Conservation (phyloP, 148 eudicot species). For the Vaccinium vitisidaea region DNA sequence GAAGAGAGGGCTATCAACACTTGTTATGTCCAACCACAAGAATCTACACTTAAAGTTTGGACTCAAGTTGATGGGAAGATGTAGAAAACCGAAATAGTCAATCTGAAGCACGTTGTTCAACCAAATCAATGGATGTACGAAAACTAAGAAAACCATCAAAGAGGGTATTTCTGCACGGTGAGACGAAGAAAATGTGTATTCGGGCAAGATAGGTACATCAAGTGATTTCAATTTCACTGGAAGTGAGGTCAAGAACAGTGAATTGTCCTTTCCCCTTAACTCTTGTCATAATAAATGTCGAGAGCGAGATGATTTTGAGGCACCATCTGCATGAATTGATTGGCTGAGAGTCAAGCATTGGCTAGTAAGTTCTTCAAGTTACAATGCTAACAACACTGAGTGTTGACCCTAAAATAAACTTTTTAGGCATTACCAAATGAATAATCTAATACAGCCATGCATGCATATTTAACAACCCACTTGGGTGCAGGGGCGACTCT, state of each 20-base stretch:
- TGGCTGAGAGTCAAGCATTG: neutral
- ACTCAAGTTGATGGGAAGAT: neutral
- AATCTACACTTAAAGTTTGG: neutral
- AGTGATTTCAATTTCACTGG: neutral
- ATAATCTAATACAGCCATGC: neutral
- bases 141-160: neutral
- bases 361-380: neutral
- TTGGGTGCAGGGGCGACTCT: too few species aligned
- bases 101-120: neutral
- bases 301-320: neutral
- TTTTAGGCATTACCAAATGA: neutral
- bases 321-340: neutral
- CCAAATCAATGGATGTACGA: neutral
- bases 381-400: neutral
- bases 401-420: neutral
- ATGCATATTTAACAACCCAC: neutral
- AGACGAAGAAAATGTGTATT: neutral
- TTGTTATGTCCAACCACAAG: slow-evolving; percentile 1
- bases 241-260: neutral
- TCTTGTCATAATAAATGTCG: neutral
- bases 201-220: neutral
- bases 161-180: neutral
- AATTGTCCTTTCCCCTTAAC: neutral
- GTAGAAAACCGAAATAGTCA: neutral
- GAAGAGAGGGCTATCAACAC: neutral